phyloP scores from a whole-genome alignment of 352 stramenopile genomes.

The Globisporangium parvum region DNA sequence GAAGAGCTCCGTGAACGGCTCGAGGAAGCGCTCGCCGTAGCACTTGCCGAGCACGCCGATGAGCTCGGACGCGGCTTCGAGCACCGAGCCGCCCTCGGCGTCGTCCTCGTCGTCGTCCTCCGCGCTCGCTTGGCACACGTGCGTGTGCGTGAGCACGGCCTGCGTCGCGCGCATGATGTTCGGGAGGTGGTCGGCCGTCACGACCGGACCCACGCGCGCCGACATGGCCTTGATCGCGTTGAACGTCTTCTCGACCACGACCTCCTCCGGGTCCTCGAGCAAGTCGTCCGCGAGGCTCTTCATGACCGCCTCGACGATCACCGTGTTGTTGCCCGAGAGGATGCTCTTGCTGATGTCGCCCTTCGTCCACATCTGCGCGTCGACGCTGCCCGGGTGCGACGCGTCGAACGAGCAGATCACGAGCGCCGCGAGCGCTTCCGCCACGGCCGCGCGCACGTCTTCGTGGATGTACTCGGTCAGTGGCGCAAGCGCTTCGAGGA shows the following conservation, averaged over 20 bases:
- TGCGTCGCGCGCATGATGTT: conserved; percentile 82
- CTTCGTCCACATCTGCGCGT: conserved; percentile 84
- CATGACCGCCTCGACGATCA: conserved; percentile 75
- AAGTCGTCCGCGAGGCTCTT: conserved; percentile 72
- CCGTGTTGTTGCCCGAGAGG: conserved; percentile 66
- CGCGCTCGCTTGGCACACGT: conserved; percentile 87
- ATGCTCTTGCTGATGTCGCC: conserved; percentile 79
- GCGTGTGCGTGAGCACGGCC: conserved; percentile 83
- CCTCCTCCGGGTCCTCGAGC: conserved; percentile 71
- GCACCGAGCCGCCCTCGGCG: conserved; percentile 90
- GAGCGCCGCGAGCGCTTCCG: conserved; percentile 69
- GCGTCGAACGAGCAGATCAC: conserved; percentile 85
- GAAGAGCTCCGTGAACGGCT: conserved; percentile 89
- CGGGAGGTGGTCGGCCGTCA: conserved; percentile 84
- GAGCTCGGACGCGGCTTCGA: conserved; percentile 92
- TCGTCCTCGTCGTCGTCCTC: conserved; percentile 91
- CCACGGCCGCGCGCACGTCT: conserved; percentile 73
- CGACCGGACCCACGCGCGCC: conserved; percentile 87
- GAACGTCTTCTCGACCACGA: conserved; percentile 94
- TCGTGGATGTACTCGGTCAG: conserved; percentile 87
- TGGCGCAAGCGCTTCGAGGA: conserved; percentile 70
- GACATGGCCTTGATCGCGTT: conserved; percentile 95
- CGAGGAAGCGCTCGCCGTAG: conserved; percentile 90
- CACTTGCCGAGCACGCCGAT: conserved; percentile 91
- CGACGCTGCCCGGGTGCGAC: conserved; percentile 60